Evolutionary conservation across 129 eudicot species (phyloP).

Genomic region (Centrapalus pauciflorus): DNA sequence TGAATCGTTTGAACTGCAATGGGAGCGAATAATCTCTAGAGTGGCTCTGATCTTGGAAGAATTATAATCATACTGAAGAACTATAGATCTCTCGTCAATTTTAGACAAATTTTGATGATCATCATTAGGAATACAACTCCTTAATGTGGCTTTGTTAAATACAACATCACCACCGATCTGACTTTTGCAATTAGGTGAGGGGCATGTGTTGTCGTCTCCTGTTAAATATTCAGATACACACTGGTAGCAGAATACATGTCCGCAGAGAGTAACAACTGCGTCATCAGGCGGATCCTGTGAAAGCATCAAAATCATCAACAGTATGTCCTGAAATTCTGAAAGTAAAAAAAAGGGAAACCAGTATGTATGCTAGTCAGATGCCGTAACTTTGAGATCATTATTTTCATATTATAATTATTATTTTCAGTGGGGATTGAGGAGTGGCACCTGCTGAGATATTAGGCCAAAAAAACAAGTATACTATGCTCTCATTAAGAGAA

Average conservation of each 20-base stretch:
- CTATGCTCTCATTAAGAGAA: neutral
- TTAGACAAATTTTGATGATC: slow-evolving; percentile 12
- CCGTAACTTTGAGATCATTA: too few relatives aligned
- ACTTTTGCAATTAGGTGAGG: slow-evolving; percentile 51
- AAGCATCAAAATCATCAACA: neutral
- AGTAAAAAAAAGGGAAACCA: neutral
- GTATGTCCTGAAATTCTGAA: neutral
- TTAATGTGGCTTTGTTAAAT: slow-evolving; percentile 48
- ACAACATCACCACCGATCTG: slow-evolving; percentile 53
- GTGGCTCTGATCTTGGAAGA: slow-evolving; percentile 62
- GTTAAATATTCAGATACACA: slow-evolving; percentile 64
- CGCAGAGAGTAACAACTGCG: slow-evolving; percentile 72
- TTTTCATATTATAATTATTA: too few relatives aligned
- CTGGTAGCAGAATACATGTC: slow-evolving; percentile 74
- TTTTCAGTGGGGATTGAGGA: too few relatives aligned
- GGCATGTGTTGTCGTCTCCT: slow-evolving; percentile 69
- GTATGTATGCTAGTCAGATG: neutral
- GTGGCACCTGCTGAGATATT: too few relatives aligned
- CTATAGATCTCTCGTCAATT: slow-evolving; percentile 14
- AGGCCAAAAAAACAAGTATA: too few relatives aligned
- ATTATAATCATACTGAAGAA: slow-evolving; percentile 36
- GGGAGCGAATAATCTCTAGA: slow-evolving; percentile 47
- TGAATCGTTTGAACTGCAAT: slow-evolving; percentile 21
- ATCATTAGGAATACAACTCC: slow-evolving; percentile 46
- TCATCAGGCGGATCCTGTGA: slow-evolving; percentile 84